Conservation (phyloP, 306 rosid genomes). For the Vicia faba region DNA sequence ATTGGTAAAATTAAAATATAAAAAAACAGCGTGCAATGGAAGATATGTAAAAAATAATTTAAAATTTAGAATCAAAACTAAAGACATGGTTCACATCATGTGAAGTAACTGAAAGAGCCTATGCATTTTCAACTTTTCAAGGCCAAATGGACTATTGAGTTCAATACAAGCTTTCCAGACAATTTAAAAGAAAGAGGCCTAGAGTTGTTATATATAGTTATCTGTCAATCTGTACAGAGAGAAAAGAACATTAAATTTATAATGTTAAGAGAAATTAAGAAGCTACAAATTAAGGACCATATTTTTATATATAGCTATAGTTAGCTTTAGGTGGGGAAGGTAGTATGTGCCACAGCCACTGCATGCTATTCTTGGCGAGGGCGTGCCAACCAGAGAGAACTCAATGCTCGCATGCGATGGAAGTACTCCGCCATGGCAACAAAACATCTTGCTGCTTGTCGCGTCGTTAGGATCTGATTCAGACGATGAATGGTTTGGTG, state of each 20-base stretch:
- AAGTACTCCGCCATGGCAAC: conserved; percentile 83
- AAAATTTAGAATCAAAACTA: not conserved
- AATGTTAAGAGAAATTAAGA: conserved; percentile 35
- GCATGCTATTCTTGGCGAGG: conserved; percentile 64
- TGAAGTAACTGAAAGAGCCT: too few species aligned
- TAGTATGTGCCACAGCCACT: too few species aligned
- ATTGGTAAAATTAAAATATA: not conserved
- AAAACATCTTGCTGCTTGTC: conserved; percentile 90
- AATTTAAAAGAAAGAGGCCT: not conserved
- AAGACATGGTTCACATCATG: conserved; percentile 9
- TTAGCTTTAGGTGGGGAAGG: not conserved
- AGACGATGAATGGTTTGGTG: conserved; percentile 78
- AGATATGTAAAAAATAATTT: not conserved
- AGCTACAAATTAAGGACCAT: conserved; percentile 27
- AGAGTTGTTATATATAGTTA: conserved; percentile 21
- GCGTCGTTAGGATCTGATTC: conserved; percentile 69
- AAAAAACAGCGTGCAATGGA: not conserved
- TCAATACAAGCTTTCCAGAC: conserved; percentile 10
- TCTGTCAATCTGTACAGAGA: conserved; percentile 27
- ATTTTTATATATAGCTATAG: conserved; percentile 15
- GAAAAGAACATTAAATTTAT: conserved; percentile 35
- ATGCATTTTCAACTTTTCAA: conserved; percentile 30
- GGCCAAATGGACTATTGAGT: conserved; percentile 27
- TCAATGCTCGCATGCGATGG: conserved; percentile 84
- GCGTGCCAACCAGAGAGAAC: conserved; percentile 89